Evolutionary conservation across 2,329 filamentous ascomycete species (phyloP), one percentile per base, ranked within the genome.

Genomic region (Paecilomyces sp.): DNA sequence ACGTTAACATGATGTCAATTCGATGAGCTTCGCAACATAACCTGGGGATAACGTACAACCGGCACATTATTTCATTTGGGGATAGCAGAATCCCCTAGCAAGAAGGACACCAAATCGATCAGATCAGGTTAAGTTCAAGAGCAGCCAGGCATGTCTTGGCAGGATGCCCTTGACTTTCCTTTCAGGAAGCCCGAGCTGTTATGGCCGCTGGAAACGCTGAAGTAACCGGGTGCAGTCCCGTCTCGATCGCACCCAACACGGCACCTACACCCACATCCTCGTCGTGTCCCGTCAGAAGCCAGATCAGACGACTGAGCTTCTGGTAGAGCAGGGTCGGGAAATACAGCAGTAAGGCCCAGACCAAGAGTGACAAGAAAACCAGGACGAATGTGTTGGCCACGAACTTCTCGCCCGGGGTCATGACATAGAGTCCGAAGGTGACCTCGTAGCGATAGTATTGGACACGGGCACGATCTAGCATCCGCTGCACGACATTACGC

Each of bases 361-460:
- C 53, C 3, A 77, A 65, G 8, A 77, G 68, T 22, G 62, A 66
- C 47, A 76, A 57, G 53, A 72, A 66, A 9, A 73, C 63, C 1
- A 78, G 41, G 25, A 78, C 69, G 55, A 78, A 74, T 5, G 69
- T 66, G 61, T 79, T 79, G 60, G 76, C 70, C 11, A 75, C 69
- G 8, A 74, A 62, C 59, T 78, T 80, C 63, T 80, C 77, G 54
- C 65, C 70, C 0, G 75, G 70, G 0, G 74, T 78, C 73, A 80
- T 72, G 25, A 78, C 69, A 62, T 79, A 79, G 6, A 76, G 64
- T 5, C 74, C 73, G 58, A 76, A 79, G 2, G 77, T 80, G 54
- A 80, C 76, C 64, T 80, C 76, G 62, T 79, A 80, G 58, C 73
- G 76, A 62, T 80, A 79, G 58, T 79, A 79, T 64, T 72, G 73